Conservation (phyloP, 108 stramenopile genomes). For the Nannochloropsis oceanica region DNA sequence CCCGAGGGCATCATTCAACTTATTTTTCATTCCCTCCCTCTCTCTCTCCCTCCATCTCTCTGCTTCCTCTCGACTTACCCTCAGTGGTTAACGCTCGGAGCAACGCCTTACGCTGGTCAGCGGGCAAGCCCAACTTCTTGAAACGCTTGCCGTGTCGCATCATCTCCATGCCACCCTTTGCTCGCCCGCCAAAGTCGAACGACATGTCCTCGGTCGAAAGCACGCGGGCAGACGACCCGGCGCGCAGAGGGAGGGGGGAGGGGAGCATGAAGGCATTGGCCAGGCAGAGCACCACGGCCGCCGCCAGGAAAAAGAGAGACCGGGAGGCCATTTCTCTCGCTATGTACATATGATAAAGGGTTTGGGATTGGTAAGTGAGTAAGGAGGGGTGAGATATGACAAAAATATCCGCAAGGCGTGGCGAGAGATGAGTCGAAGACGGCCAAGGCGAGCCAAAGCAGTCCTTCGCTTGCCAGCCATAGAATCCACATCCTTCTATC, state of each 20-base stretch:
- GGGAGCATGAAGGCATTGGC: neutral
- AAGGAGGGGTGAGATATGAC: neutral
- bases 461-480: no score
- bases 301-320: neutral
- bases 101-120: slow-evolving; percentile 95
- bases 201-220: neutral
- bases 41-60: neutral
- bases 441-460: no score
- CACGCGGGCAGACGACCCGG: neutral
- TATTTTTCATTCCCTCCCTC: neutral
- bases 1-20: neutral
- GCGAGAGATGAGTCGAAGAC: no score
- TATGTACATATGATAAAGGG: neutral
- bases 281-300: neutral
- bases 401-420: no score
- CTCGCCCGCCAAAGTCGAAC: neutral
- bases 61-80: slow-evolving; percentile 4
- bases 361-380: neutral
- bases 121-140: slow-evolving; percentile 67
- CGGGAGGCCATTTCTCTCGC: neutral
- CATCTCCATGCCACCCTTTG: neutral
- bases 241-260: neutral
- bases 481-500: no score
- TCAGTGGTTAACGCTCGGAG: slow-evolving; percentile 84
- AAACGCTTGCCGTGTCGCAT: slow-evolving; percentile 37